Percentiles rank a stretch among this genome's conserved stretches.
These are phyloP conservation scores for Phylloporus sp. DNA, from an alignment of 1,284 basidiomycete genomes.

Conservation along the genomic window DNA sequence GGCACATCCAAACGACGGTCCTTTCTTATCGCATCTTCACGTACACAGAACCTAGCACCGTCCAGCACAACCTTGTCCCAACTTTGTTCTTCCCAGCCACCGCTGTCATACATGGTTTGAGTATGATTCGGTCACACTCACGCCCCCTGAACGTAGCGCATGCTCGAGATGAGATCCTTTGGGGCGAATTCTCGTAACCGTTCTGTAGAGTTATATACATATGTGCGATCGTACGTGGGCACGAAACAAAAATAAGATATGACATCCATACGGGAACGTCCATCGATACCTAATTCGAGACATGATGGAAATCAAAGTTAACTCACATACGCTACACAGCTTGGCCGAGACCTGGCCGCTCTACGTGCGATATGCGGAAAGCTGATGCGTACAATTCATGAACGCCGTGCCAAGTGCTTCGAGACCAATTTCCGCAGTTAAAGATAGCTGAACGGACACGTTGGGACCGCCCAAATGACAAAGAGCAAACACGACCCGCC, in stretches of 20 bases:
- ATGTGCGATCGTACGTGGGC: slow-evolving; percentile 14
- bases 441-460: slow-evolving; percentile 12
- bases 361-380: slow-evolving; percentile 19
- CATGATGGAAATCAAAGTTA: slow-evolving; percentile 26
- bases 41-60: slow-evolving; percentile 8
- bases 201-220: background rate
- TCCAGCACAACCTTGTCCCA: background rate
- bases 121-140: slow-evolving; percentile 8
- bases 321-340: slow-evolving; percentile 24
- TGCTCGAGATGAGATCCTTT: slow-evolving; percentile 1
- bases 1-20: slow-evolving; percentile 8
- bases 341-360: slow-evolving; percentile 16
- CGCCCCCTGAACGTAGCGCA: slow-evolving; percentile 24
- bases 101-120: slow-evolving; percentile 5
- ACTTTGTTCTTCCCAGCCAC: slow-evolving; percentile 4
- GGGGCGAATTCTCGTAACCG: slow-evolving; percentile 25
- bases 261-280: slow-evolving; percentile 6
- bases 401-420: slow-evolving; percentile 21
- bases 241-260: slow-evolving; percentile 1
- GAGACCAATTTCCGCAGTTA: slow-evolving; percentile 35
- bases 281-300: slow-evolving; percentile 27
- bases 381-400: slow-evolving; percentile 14
- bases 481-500: slow-evolving; percentile 4
- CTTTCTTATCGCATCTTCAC: slow-evolving; percentile 15
- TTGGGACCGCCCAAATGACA: background rate